A percentile compares a stretch with the other conserved stretches of the same genome.
phyloP scores from a whole-genome alignment of 2,329 filamentous ascomycete genomes.

The Ascochyta viciae-villosae region DNA sequence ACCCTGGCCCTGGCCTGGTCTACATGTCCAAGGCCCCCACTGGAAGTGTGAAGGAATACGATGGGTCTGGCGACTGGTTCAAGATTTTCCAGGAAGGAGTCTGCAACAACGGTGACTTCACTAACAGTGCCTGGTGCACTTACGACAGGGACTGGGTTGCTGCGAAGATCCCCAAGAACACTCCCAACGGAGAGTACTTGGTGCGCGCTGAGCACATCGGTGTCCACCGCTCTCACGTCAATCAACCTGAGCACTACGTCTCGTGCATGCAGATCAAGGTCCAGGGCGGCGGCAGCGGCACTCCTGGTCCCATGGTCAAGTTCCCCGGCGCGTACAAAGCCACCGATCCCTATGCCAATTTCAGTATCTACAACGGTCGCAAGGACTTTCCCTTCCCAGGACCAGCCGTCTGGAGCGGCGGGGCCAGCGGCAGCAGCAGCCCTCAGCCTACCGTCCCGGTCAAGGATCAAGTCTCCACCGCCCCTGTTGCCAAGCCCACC shows the following conservation, averaged over 20 bases:
- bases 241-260: slow-evolving; percentile 53
- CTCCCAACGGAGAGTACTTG: slow-evolving; percentile 54
- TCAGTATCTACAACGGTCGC: slow-evolving; percentile 37
- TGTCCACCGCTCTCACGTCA: slow-evolving; percentile 33
- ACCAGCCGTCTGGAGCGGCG: slow-evolving; percentile 25
- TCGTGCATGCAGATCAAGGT: slow-evolving; percentile 54
- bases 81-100: slow-evolving; percentile 38
- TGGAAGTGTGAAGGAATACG: slow-evolving; percentile 23
- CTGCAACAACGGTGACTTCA: slow-evolving; percentile 28
- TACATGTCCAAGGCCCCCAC: slow-evolving; percentile 41
- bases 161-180: slow-evolving; percentile 48
- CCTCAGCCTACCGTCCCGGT: slow-evolving; percentile 8
- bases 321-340: slow-evolving; percentile 48
- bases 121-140: slow-evolving; percentile 30
- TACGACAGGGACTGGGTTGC: slow-evolving; percentile 32
- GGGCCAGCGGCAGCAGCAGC: slow-evolving; percentile 9
- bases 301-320: slow-evolving; percentile 45
- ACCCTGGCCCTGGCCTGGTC: slow-evolving; percentile 33
- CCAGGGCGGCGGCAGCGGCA: slow-evolving; percentile 41
- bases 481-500: slow-evolving; percentile 9
- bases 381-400: slow-evolving; percentile 28
- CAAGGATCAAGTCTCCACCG: slow-evolving; percentile 18
- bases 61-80: slow-evolving; percentile 41
- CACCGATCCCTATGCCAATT: slow-evolving; percentile 32
- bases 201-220: slow-evolving; percentile 55